Conservation (phyloP, 352 stramenopile genomes). For the Phytophthora sojae region DNA sequence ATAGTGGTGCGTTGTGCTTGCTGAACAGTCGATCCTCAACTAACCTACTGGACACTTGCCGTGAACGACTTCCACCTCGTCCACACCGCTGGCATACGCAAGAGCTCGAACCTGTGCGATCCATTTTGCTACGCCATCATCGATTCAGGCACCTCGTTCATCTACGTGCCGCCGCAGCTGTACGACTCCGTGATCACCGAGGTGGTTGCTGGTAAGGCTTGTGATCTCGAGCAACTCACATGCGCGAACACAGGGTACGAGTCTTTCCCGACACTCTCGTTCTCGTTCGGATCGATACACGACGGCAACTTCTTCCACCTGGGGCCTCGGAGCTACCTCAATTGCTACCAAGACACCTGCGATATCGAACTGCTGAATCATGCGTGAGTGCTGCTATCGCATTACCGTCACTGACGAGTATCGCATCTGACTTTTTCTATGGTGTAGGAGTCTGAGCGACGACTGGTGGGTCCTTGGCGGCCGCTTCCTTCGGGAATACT, state of each 20-base stretch:
- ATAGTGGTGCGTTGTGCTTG: not conserved
- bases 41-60: constrained; percentile 66
- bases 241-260: constrained; percentile 39
- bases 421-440: not conserved
- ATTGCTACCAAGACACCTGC: constrained; percentile 44
- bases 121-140: constrained; percentile 64
- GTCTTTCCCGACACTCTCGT: constrained; percentile 58
- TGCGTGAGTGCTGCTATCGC: constrained; percentile 28
- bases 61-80: constrained; percentile 47
- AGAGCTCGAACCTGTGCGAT: constrained; percentile 38
- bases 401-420: not conserved
- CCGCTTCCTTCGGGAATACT: constrained; percentile 67
- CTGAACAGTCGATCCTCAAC: constrained; percentile 25
- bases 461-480: constrained; percentile 75
- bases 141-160: constrained; percentile 62
- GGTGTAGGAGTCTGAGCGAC: constrained; percentile 44
- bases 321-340: constrained; percentile 47
- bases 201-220: constrained; percentile 42
- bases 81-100: not conserved
- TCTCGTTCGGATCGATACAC: constrained; percentile 40
- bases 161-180: constrained; percentile 48
- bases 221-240: constrained; percentile 33
- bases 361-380: constrained; percentile 58
- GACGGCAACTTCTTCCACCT: constrained; percentile 54
- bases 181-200: constrained; percentile 51